Base-by-base conservation (phyloP, 1,139 yeast species). In the Suhomyces panamericanus region DNA sequence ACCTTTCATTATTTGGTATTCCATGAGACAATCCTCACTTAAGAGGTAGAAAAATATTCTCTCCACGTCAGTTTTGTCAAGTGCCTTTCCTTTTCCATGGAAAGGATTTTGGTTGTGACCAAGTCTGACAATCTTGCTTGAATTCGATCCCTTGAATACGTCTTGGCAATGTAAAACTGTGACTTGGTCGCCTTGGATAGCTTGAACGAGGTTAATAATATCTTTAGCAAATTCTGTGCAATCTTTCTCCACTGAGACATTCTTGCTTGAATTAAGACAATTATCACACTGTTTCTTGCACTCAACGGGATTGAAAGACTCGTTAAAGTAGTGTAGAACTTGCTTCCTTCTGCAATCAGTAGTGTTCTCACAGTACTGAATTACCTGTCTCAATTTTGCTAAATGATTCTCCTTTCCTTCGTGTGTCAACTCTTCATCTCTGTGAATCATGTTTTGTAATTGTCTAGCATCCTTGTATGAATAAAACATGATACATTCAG, bases 301-400 rank as follows among this genome's bases (percentile, higher is more conserved):
- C 29, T 77, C 68, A 26, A 66, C 68, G 4, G 87, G 77, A 53
- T 87, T 81, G 60, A 91, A 91, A 7, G 70, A 70, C 59, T 93
- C 99, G 61, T 87, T 87, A 67, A 93, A 93, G 61, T 91, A 93
- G 43, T 87, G 93, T 43, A 93, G 69, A 5, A 93, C 96, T 55
- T 90, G 91, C 58, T 83, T 80, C 49, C 99, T 75, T 49, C 99
- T 78, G 62, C 99, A 93, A 63, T 91, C 98, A 6, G 90, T 83
- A 6, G 78, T 77, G 64, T 93, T 93, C 51, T 91, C 96, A 67
- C 99, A 93, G 60, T 90, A 95, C 58, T 87, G 93, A 49, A 87
- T 81, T 26, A 93, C 97, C 54, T 88, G 91, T 45, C 88, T 77
- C 51, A 93, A 69, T 61, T 89, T 87, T 29, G 82, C 79, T 50